These are phyloP conservation scores for Russula dissimulans DNA, from an alignment of 768 basidiomycete genomes.

Conservation along the genomic window DNA sequence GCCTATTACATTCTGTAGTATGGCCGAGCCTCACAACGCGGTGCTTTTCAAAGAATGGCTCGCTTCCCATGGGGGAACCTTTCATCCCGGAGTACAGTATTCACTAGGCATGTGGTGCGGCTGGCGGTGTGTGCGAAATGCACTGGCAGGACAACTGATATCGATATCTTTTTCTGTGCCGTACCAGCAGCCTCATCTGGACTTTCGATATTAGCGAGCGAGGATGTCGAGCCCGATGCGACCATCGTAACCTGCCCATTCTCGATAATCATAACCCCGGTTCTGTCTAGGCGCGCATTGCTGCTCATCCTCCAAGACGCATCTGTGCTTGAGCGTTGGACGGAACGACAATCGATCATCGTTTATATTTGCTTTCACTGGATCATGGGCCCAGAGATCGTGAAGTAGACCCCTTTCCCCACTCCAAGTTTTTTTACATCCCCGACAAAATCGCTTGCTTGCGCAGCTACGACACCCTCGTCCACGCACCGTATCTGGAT, in stretches of 20 bases:
- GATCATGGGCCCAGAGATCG: conserved; percentile 35
- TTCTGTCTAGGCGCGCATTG: conserved; percentile 38
- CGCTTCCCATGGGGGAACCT: conserved; percentile 36
- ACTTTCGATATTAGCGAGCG: conserved; percentile 39
- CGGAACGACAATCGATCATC: conserved; percentile 59
- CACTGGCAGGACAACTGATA: no score
- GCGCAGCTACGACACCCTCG: conserved; percentile 11
- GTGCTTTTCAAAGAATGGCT: conserved; percentile 44
- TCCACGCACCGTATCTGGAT: conserved; percentile 55
- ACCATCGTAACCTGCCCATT: conserved; percentile 62
- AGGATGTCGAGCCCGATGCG: conserved; percentile 40
- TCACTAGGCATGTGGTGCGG: conserved; percentile 34
- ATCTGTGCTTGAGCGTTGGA: conserved; percentile 33
- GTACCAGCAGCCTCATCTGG: conserved; percentile 29
- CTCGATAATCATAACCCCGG: conserved; percentile 51
- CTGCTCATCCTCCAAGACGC: conserved; percentile 29
- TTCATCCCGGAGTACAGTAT: conserved; percentile 41
- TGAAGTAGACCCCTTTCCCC: conserved; percentile 16
- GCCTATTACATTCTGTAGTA: not conserved
- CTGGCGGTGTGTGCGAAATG: no score
- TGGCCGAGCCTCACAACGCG: conserved; percentile 19
- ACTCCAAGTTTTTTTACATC: not conserved
- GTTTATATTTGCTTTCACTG: conserved; percentile 60
- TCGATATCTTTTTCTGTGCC: no score
- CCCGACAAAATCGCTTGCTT: not conserved